Base-by-base conservation (phyloP, 2,329 filamentous ascomycete genomes). In the Penicillium sp. region DNA sequence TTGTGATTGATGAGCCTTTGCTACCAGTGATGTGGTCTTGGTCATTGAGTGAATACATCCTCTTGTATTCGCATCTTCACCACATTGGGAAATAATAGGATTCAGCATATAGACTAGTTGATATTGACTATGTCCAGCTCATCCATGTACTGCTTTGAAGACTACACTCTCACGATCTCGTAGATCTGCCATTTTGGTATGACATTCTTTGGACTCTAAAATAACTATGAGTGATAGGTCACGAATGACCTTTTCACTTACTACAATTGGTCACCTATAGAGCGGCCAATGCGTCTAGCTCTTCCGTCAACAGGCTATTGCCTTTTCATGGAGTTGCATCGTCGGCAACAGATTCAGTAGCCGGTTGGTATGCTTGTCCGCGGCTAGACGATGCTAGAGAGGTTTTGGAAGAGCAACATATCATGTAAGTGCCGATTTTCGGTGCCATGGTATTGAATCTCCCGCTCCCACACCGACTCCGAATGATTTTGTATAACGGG, bases 321-420 rank as follows among this genome's bases (percentile, higher is more conserved):
- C 24, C 15, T 24, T 28, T 47, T 26, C 15, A 6, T 22, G 17
- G 17, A 22, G 28, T 35, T 51, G 10, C 26, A 22, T 35, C n/a
- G 47, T 51, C 47, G 47, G 47, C 28, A 35, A 51, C 28, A 19
- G 28, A 12, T 30, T 35, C 47, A 51, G 3, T 35, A 51, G 47
- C 47, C 47, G 30, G 26, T 35, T 51, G 24, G 45, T 26, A 49
- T 49, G 24, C 17, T 9, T 51, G 9, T 33, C 8, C 17, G 9
- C 30, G 28, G n/a, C 26, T n/a, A n/a, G 28, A 13, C 10, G n/a
- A 33, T 33, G 26, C n/a, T 9, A 19, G 3, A 19, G n/a, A 35
- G 4, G 1, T 9, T 10, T 10, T 12, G 12, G n/a, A 7, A 47
- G 22, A 47, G 15, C 5, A 19, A 22, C 5, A 33, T 19, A 4